Evolutionary conservation across 2,329 filamentous ascomycete species (phyloP), one percentile per base, ranked within the genome.

Genomic region (Fusarium udum): DNA sequence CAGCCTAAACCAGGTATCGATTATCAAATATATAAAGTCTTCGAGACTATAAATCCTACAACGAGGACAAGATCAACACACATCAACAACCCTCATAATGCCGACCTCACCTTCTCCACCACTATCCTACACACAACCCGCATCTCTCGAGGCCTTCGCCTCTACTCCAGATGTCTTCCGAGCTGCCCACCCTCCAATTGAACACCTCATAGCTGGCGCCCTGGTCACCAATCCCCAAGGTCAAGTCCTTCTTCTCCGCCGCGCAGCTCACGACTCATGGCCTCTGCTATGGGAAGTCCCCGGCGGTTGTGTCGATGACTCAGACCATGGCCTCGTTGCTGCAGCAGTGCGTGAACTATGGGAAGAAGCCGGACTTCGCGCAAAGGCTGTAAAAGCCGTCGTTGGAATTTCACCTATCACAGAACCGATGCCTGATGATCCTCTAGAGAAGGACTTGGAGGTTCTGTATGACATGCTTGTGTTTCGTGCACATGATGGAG

Each of bases 351-450:
- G 86, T 34, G 86, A 88, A 76, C 79, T 88, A 3, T 81, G 78
- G 77, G 86, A 88, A 72, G 86, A 87, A 73, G 77, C 85, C 1
- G 82, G 83, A 0, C 79, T 87, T 1, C 49, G 63, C 4, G 81
- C 80, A 11, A 72, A 62, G 2, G 61, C 63, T 12, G 78, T 84
- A 4, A 72, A 71, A 15, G 65, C 65, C 9, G 66, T 76, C 3
- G 75, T 80, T 4, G 69, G 75, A 3, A 45, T 76, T 43, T 43
- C 46, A 4, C 42, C 55, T 0, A 24, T 42, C 16, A 31, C 20
- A 4, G 39, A 61, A 4, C 51, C 39, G 6, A 40, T 28, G 7
- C 46, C 59, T 3, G 59, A 70, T 14, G 75, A 76, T n/a, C 60
- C 34, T 2, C 67, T 71, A 32, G 64, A 74, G 28, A 63, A 57